Percentiles rank a stretch among this genome's conserved stretches.
These are phyloP conservation scores for Acer yangbiense DNA, from an alignment of 345 rosid species.

Conservation along the genomic window DNA sequence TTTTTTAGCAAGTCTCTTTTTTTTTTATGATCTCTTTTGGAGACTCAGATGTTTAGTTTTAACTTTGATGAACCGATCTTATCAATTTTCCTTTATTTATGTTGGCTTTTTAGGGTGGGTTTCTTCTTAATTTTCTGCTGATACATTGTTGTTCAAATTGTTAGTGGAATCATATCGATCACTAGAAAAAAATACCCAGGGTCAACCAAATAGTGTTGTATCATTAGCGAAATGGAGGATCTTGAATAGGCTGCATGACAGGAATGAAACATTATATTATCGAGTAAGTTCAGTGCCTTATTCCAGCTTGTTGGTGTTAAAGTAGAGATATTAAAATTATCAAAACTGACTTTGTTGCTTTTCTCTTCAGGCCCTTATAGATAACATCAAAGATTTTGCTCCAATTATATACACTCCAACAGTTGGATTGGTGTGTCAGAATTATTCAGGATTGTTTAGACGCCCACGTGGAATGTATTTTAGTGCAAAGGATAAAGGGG, in stretches of 20 bases:
- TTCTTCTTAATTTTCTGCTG: background rate
- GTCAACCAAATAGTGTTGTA: slow-evolving; percentile 61
- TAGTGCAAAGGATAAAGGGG: slow-evolving; percentile 98
- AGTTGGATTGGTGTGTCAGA: slow-evolving; percentile 95
- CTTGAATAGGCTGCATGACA: slow-evolving; percentile 91
- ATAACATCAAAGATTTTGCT: slow-evolving; percentile 91
- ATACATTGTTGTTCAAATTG: slow-evolving; percentile 16
- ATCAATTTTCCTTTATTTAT: background rate
- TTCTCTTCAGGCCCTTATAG: slow-evolving; percentile 78
- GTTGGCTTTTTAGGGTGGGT: background rate
- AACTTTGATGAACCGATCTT: background rate
- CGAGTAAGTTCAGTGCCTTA: slow-evolving; percentile 50
- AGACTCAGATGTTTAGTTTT: background rate
- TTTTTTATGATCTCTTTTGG: background rate
- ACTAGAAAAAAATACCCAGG: slow-evolving; percentile 73
- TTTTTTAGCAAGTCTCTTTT: background rate
- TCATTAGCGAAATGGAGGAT: slow-evolving; percentile 98
- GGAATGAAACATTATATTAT: slow-evolving; percentile 93
- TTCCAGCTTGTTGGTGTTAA: slow-evolving; percentile 19
- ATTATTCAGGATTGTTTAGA: slow-evolving; percentile 93
- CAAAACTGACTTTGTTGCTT: slow-evolving; percentile 15
- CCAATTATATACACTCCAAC: slow-evolving; percentile 97
- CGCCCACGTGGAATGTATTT: slow-evolving; percentile 99
- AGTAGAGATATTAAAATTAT: background rate
- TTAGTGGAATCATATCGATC: slow-evolving; percentile 93